Conservation (phyloP, 371 early-diverging fungal genomes). For the Rhizopus sp. region DNA sequence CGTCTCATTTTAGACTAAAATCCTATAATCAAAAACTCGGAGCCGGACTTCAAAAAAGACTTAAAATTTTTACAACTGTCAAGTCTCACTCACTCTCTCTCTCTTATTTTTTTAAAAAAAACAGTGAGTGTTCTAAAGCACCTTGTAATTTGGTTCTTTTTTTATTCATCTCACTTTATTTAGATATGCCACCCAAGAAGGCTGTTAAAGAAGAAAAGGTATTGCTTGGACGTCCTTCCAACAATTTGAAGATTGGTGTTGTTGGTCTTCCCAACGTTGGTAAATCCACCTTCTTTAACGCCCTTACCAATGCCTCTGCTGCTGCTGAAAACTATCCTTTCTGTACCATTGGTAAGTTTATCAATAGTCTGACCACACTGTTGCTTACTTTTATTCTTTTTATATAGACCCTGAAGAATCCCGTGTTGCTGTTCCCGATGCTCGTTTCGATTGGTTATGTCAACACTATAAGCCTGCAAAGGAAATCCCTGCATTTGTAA, state of each 20-base stretch:
- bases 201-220: slow-evolving; percentile 80
- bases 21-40: too few relatives aligned
- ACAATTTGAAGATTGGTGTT: slow-evolving; percentile 97
- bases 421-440: slow-evolving; percentile 93
- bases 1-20: too few relatives aligned
- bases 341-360: slow-evolving; percentile 40
- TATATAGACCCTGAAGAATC: slow-evolving; percentile 89
- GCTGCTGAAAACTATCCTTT: slow-evolving; percentile 85
- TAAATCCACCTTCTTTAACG: slow-evolving; percentile 98
- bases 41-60: too few relatives aligned
- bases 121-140: too few relatives aligned
- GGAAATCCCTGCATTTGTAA: slow-evolving; percentile 71
- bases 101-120: too few relatives aligned
- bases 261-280: slow-evolving; percentile 99
- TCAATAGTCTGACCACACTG: neutral
- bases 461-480: slow-evolving; percentile 70
- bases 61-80: too few relatives aligned
- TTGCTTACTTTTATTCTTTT: neutral
- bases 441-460: slow-evolving; percentile 89
- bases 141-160: too few relatives aligned
- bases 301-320: slow-evolving; percentile 86
- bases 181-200: slow-evolving; percentile 74
- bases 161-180: too few relatives aligned
- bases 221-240: slow-evolving; percentile 90
- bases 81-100: too few relatives aligned